These are phyloP conservation scores for Trametes hirsuta DNA, from an alignment of 1,284 basidiomycete species.

Conservation along the genomic window DNA sequence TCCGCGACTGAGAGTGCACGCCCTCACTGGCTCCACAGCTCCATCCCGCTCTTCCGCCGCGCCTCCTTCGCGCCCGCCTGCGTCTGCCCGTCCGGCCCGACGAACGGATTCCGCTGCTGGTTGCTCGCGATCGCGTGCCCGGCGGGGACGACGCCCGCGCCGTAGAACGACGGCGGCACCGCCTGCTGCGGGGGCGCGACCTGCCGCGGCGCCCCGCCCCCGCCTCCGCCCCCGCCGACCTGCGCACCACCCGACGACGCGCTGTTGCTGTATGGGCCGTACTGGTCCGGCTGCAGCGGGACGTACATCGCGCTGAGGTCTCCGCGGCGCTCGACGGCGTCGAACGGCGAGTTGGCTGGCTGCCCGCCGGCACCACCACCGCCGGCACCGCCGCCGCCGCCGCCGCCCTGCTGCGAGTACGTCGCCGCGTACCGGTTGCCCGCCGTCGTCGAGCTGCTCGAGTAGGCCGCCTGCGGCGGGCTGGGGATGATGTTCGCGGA, in stretches of 20 bases:
- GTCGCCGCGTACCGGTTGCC: slow-evolving; percentile 60
- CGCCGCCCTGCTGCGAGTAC: slow-evolving; percentile 42
- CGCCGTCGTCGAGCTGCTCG: slow-evolving; percentile 51
- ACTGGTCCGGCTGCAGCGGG: slow-evolving; percentile 81
- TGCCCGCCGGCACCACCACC: slow-evolving; percentile 29
- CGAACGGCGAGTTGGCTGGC: slow-evolving; percentile 52
- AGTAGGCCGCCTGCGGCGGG: slow-evolving; percentile 67
- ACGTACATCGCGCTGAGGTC: slow-evolving; percentile 73
- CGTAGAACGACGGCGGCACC: slow-evolving; percentile 69
- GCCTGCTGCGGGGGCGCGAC: slow-evolving; percentile 53
- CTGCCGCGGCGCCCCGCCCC: slow-evolving; percentile 41
- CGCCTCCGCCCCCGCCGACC: slow-evolving; percentile 29
- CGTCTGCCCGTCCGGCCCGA: slow-evolving; percentile 41
- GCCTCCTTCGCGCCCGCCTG: slow-evolving; percentile 54
- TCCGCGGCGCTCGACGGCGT: slow-evolving; percentile 58
- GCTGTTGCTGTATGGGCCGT: slow-evolving; percentile 51
- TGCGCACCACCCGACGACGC: slow-evolving; percentile 23
- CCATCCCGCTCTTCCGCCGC: slow-evolving; percentile 70
- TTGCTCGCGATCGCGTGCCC: slow-evolving; percentile 42
- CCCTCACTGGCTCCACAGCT: slow-evolving; percentile 74
- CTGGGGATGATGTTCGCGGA: slow-evolving; percentile 60
- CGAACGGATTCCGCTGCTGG: slow-evolving; percentile 64
- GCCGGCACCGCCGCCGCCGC: neutral
- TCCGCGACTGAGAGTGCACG: no score
- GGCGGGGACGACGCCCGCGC: slow-evolving; percentile 56